phyloP scores from a whole-genome alignment of 148 eudicot genomes.

The Rhododendron ferrugineum region DNA sequence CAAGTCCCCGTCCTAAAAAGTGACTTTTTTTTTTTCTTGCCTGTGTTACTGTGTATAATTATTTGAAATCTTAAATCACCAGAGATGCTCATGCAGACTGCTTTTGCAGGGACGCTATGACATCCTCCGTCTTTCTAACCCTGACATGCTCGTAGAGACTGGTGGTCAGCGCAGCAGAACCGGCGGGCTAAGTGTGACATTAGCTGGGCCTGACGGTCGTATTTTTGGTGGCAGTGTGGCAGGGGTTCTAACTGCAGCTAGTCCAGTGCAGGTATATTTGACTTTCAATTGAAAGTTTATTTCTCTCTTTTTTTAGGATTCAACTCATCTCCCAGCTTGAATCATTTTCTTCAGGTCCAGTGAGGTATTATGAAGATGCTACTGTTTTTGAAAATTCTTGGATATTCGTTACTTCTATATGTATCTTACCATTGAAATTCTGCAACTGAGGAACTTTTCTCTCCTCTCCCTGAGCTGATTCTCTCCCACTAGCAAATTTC shows the following conservation, averaged over 20 bases:
- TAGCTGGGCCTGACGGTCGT: conserved; percentile 26
- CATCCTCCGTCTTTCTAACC: conserved; percentile 27
- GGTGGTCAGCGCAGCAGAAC: conserved; percentile 26
- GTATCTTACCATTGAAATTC: neutral
- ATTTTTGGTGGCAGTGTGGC: conserved; percentile 34
- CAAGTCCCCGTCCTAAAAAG: neutral
- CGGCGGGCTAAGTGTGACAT: conserved; percentile 22
- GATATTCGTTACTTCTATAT: neutral
- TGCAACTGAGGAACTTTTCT: neutral
- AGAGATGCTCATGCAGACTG: neutral
- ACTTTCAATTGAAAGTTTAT: neutral
- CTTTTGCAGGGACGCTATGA: conserved; percentile 30
- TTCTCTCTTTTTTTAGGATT: neutral
- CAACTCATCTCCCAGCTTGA: neutral
- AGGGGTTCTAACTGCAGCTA: conserved; percentile 28
- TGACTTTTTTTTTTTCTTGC: neutral
- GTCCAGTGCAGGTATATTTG: conserved; percentile 28
- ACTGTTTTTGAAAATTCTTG: neutral
- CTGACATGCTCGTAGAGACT: conserved; percentile 21
- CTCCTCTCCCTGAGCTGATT: neutral
- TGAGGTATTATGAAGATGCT: neutral
- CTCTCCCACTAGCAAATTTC: neutral
- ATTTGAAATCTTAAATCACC: neutral
- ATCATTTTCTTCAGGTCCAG: neutral
- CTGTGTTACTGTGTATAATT: neutral